Percentiles rank a stretch among this genome's conserved stretches.
Evolutionary conservation across 1,139 yeast genomes (phyloP).

Genomic region (Diutina rugosa): DNA sequence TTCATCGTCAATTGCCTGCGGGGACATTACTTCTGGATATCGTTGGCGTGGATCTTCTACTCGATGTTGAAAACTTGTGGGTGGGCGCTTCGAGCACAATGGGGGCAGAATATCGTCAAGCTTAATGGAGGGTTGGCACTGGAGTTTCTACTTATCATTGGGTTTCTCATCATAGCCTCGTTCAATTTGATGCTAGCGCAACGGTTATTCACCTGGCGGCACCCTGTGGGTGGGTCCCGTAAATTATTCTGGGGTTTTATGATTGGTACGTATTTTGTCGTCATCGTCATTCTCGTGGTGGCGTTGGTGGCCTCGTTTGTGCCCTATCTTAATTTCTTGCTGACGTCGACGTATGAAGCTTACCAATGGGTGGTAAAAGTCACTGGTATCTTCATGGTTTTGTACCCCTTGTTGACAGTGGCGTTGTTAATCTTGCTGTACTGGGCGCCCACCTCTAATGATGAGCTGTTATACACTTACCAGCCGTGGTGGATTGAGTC

Average conservation of each 20-base stretch:
- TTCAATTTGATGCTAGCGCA: slow-evolving; percentile 60
- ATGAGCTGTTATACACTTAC: slow-evolving; percentile 42
- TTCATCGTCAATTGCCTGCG: slow-evolving; percentile 39
- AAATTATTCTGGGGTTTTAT: slow-evolving; percentile 41
- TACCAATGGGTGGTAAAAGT: slow-evolving; percentile 4
- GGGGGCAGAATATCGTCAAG: slow-evolving; percentile 37
- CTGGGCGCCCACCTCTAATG: slow-evolving; percentile 43
- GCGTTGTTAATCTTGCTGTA: slow-evolving; percentile 11
- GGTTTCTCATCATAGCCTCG: slow-evolving; percentile 41
- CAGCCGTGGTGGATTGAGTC: slow-evolving; percentile 78
- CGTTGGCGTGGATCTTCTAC: slow-evolving; percentile 43
- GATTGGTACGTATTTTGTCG: slow-evolving; percentile 39
- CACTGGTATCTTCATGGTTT: background rate
- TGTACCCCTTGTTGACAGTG: background rate
- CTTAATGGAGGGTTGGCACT: slow-evolving; percentile 46
- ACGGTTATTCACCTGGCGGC: slow-evolving; percentile 71
- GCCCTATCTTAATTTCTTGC: slow-evolving; percentile 48
- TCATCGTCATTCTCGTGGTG: slow-evolving; percentile 33
- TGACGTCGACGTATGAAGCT: background rate
- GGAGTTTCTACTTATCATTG: slow-evolving; percentile 45
- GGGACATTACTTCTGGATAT: slow-evolving; percentile 54
- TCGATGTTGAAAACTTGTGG: slow-evolving; percentile 44
- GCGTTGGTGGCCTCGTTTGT: slow-evolving; percentile 55
- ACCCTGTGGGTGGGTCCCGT: slow-evolving; percentile 61
- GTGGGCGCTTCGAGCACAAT: slow-evolving; percentile 43